phyloP scores from a whole-genome alignment of 2,329 filamentous ascomycete genomes.

The Sclerotiophoma versabilis region DNA sequence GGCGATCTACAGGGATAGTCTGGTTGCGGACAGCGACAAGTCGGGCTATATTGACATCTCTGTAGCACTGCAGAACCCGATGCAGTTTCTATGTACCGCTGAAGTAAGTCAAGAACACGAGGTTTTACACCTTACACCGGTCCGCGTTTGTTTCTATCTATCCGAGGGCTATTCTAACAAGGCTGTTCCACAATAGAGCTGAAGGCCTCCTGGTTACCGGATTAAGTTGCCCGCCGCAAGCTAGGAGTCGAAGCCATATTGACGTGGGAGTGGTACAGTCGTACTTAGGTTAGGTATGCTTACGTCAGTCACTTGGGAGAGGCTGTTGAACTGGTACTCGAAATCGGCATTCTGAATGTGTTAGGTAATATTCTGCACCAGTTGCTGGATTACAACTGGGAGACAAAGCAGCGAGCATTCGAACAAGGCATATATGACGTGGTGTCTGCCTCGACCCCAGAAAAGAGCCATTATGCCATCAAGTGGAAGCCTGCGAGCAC shows the following conservation, averaged over 20 bases:
- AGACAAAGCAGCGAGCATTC: background rate
- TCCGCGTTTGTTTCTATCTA: background rate
- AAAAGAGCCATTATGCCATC: background rate
- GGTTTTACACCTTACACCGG: background rate
- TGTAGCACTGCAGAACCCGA: background rate
- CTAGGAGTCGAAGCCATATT: background rate
- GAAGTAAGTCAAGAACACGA: background rate
- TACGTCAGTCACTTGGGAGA: background rate
- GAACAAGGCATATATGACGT: background rate
- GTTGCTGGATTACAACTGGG: background rate
- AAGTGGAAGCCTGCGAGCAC: background rate
- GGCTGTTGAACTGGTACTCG: background rate
- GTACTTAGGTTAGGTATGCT: background rate
- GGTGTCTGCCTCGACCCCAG: constrained; percentile 1
- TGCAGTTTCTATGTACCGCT: background rate
- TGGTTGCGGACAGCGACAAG: background rate
- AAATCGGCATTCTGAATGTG: background rate
- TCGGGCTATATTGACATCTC: background rate
- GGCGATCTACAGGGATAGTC: constrained; percentile 1
- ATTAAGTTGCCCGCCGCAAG: background rate
- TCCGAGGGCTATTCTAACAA: background rate
- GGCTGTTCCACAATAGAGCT: background rate
- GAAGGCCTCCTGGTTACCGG: background rate
- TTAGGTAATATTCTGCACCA: background rate
- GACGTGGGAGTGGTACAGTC: background rate